Base-by-base conservation (phyloP, 306 rosid genomes). In the Castanospermum australe region DNA sequence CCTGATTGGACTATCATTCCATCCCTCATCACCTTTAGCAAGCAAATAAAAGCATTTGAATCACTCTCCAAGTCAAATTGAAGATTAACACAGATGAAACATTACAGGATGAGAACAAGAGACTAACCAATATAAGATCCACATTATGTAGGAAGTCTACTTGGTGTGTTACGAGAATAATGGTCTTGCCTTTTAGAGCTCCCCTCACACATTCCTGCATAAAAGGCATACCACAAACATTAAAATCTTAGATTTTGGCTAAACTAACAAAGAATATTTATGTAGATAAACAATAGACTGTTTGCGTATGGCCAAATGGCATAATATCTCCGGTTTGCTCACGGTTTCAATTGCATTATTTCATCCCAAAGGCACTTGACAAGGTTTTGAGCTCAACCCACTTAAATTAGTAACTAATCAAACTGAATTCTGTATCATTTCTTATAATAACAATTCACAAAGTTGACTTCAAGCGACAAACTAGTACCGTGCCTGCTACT, bases 151-250 rank as follows among this genome's bases (percentile, higher is more conserved):
- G 85, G 89, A 92, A 92, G 65, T 92, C 97, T 9, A 92, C 94
- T 91, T 93, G 98, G 77, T 93, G 98, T 50, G 98, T 93, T 11
- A 93, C 98, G 20, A 93, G 92, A 77, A 91, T 36, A 67, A 88
- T 7, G 6, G 97, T 93, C 89, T 89, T 93, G 84, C 80, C 81
- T 71, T 83, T 90, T 59, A 92, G 91, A 12, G 73, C 88, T 66
- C 97, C 96, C 72, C 87, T 88, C 51, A 89, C 96, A 48, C 97
- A 92, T 79, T 92, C 92, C 97, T 92, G 86, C 24, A 42, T 38
- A 48, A 59, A 73, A 39, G 25, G 5, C 44, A 45, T 21, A 56
- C 20, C 33, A 56, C 30, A 32, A 69, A 13, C 36, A 41, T 67
- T 44, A 47, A 67, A 38, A 33, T n/a, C 56, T 65, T 1, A 52